These are phyloP conservation scores for Zygnema cylindricum DNA, from an alignment of 139 green algal genomes.

Conservation along the genomic window DNA sequence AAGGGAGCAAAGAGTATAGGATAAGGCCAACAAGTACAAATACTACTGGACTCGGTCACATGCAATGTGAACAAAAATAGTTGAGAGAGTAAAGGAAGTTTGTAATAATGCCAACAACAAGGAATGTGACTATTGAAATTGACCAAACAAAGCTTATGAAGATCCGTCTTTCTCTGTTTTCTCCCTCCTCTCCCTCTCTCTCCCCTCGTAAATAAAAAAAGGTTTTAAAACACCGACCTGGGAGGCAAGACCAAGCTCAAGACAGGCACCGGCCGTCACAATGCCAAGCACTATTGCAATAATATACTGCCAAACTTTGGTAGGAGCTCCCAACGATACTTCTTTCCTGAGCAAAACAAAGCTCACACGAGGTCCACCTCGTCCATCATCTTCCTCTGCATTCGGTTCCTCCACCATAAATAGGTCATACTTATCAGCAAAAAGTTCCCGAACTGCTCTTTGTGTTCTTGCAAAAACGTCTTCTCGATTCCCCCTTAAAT, in stretches of 20 bases:
- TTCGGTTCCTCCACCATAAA: conserved; percentile 83
- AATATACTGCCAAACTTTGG: conserved; percentile 72
- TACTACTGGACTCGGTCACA: too few species aligned
- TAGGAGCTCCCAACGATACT: conserved; percentile 66
- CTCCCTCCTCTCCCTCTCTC: neutral
- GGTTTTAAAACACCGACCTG: conserved; percentile 44
- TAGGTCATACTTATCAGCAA: conserved; percentile 82
- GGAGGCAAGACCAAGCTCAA: conserved; percentile 51
- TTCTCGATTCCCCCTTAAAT: conserved; percentile 75
- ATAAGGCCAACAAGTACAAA: too few species aligned
- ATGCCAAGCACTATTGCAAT: conserved; percentile 65
- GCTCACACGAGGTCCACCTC: conserved; percentile 47
- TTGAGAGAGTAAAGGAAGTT: neutral
- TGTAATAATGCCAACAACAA: neutral
- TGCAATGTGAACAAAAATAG: too few species aligned
- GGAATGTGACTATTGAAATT: neutral
- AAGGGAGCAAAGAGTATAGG: too few species aligned
- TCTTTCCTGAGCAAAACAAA: conserved; percentile 80
- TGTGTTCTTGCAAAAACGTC: conserved; percentile 70
- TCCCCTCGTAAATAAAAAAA: too few species aligned
- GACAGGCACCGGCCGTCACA: conserved; percentile 51
- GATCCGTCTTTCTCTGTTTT: neutral
- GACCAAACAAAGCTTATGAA: neutral
- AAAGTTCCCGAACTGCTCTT: conserved; percentile 65
- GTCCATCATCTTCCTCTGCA: conserved; percentile 50